phyloP scores from a whole-genome alignment of 352 stramenopile genomes.

The Pythium monospermum region DNA sequence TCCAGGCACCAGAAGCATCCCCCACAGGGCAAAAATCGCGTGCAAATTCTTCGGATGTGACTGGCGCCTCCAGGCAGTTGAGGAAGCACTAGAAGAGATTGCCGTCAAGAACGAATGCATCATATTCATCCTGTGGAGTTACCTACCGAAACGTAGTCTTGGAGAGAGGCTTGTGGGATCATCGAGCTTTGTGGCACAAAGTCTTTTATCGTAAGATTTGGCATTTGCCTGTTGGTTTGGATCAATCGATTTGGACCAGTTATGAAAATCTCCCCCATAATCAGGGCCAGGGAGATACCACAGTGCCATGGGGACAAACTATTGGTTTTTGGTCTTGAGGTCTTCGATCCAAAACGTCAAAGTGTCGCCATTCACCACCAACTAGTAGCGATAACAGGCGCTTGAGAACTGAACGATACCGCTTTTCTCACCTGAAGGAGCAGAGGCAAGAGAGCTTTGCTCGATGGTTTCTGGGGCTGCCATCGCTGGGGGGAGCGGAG shows the following conservation, averaged over 20 bases:
- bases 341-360: conserved; percentile 11
- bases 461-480: no score
- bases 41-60: not conserved
- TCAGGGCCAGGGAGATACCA: no score
- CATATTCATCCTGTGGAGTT: no score
- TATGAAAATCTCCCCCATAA: not conserved
- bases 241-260: not conserved
- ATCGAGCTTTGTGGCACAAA: not conserved
- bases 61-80: not conserved
- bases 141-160: not conserved
- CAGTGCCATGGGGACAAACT: no score
- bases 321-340: conserved; percentile 6
- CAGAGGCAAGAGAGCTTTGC: no score
- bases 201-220: not conserved
- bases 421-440: no score
- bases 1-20: not conserved
- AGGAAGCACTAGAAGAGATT: not conserved
- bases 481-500: no score
- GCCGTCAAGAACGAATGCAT: no score
- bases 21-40: not conserved
- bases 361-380: not conserved
- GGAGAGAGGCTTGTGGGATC: not conserved
- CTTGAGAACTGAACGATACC: no score
- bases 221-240: not conserved
- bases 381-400: not conserved